Evolutionary conservation across 768 basidiomycete genomes (phyloP).

Genomic region (Xerocomellus intermedius): DNA sequence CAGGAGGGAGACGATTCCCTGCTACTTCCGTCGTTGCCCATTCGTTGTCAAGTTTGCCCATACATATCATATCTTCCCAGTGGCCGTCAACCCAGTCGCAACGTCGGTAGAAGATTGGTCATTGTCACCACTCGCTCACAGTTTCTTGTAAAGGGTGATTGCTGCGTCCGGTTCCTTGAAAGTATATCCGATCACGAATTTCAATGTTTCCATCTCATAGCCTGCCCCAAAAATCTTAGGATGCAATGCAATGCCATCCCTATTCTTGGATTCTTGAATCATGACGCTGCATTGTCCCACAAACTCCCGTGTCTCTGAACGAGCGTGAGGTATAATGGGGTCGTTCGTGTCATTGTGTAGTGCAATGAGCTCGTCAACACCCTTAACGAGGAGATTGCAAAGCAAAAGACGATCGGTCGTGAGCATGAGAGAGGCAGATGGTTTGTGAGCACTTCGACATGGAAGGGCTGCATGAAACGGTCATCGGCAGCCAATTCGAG

Average conservation of each 20-base stretch:
- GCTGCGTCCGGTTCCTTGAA: slow-evolving; percentile 19
- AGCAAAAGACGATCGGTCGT: slow-evolving; percentile 26
- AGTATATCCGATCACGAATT: slow-evolving; percentile 21
- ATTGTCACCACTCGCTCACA: slow-evolving; percentile 18
- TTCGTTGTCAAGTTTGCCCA: slow-evolving; percentile 35
- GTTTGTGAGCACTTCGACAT: background rate
- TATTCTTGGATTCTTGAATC: slow-evolving; percentile 24
- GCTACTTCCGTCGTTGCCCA: slow-evolving; percentile 18
- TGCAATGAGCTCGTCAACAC: slow-evolving; percentile 8
- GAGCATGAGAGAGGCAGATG: slow-evolving; percentile 13
- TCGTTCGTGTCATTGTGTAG: slow-evolving; percentile 24
- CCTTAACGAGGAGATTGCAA: slow-evolving; percentile 16
- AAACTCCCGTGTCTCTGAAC: slow-evolving; percentile 20
- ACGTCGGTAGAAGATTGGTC: slow-evolving; percentile 8
- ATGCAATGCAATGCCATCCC: slow-evolving; percentile 25
- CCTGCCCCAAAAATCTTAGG: slow-evolving; percentile 27
- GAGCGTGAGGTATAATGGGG: slow-evolving; percentile 21
- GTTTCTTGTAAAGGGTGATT: slow-evolving; percentile 25
- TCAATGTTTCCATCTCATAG: slow-evolving; percentile 20
- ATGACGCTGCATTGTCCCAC: slow-evolving; percentile 20
- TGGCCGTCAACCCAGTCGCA: slow-evolving; percentile 31
- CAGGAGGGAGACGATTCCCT: too few species aligned
- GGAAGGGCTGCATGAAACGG: too few species aligned
- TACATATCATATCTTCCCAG: slow-evolving; percentile 29
- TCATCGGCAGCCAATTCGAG: too few species aligned